Base-by-base conservation (phyloP, 345 rosid genomes). In the Camelina sativa region DNA sequence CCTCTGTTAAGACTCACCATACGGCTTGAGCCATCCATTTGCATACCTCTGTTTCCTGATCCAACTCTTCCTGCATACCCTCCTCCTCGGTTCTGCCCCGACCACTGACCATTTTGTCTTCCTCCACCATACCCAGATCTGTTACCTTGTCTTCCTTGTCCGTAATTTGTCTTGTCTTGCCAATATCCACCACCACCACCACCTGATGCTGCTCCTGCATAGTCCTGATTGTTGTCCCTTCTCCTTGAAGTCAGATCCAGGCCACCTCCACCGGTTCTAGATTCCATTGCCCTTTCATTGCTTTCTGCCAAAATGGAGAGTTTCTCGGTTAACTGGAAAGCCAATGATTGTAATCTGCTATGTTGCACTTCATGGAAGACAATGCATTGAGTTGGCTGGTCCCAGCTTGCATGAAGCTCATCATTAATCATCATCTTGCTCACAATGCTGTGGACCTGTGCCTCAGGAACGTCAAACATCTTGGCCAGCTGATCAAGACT, bases 371-470 rank as follows among this genome's bases (percentile, higher is more conserved):
- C 87, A 43, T 87, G 94, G 92, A 93, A 89, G 75, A 89, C 75
- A 7, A 93, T 70, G 65, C 96, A 89, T 15, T 30, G 79, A 3
- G 91, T 86, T 41, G 97, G 94, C 87, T 93, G 96, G 75, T 93
- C 97, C 98, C 96, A 93, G 65, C 91, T 89, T 47, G 92, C 92
- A 47, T 68, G 79, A 59, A 72, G 74, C 58, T 72, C 81, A 11
- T 78, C 81, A 4, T 83, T 89, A 52, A 91, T 84, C 92, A 91
- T 88, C 97, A 93, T 87, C 84, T 88, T 93, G 83, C 96, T 91
- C 22, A 87, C 91, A 30, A 85, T 73, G 82, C 93, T 76, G 69
- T 87, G 96, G 20, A 69, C 77, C 84, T 86, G 88, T 20, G 80
- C 78, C 53, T 80, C 88, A 0, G 88, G 70, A 43, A 93, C 80